Evolutionary conservation across 2,329 filamentous ascomycete genomes (phyloP).

Genomic region (Cladosporium sp.): DNA sequence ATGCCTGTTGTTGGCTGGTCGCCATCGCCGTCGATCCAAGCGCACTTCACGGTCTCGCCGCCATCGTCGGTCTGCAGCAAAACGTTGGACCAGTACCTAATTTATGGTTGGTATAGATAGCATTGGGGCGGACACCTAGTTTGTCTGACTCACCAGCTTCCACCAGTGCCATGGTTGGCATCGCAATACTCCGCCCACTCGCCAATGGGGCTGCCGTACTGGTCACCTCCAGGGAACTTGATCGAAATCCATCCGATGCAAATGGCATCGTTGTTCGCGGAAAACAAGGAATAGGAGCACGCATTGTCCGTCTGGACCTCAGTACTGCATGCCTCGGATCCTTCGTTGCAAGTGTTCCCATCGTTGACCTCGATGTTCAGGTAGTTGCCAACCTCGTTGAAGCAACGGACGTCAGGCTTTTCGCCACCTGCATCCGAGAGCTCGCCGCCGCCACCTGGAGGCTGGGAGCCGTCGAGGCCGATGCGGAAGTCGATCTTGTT

Average conservation of each 20-base stretch:
- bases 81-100: not conserved
- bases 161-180: not conserved
- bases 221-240: not conserved
- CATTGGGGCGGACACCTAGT: not conserved
- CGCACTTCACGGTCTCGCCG: not conserved
- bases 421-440: not conserved
- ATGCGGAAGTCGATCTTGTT: not conserved
- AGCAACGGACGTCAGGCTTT: not conserved
- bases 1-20: not conserved
- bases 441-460: not conserved
- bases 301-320: not conserved
- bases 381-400: not conserved
- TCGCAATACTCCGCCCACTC: not conserved
- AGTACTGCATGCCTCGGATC: not conserved
- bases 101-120: not conserved
- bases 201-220: not conserved
- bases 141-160: not conserved
- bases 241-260: not conserved
- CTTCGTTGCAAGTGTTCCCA: not conserved
- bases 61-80: not conserved
- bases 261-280: not conserved
- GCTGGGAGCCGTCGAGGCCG: not conserved
- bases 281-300: not conserved
- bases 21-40: not conserved
- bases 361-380: not conserved